Base-by-base conservation (phyloP, 805 yeast species). In the Tetrapisispora phaffii region DNA sequence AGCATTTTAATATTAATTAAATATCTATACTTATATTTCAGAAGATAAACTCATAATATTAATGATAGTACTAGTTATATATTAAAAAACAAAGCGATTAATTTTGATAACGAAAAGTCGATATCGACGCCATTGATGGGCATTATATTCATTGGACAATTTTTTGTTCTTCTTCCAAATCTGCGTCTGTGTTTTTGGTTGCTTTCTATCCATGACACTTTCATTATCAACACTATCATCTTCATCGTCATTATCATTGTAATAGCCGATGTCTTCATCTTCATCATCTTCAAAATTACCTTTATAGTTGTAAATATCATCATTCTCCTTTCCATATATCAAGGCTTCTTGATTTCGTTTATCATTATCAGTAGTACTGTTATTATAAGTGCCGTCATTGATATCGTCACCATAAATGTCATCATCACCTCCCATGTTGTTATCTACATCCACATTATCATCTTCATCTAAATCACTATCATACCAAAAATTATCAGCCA, bases 401-500 rank as follows among this genome's bases (percentile, higher is more conserved):
- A 72, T 79, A 16, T 47, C 46, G 20, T 68, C 70, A 46, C 71
- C 73, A 51, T 70, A 72, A 28, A 38, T 38, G 41, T 47, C 40
- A 21, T 71, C 79, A 16, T 47, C 45, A 22, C 68, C 70, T 45
- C 71, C 73, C 50, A 70, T 72, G 58, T 70, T 71, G 24, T 68
- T 66, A 37, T 66, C 72, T 35, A 75, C 78, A 34, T 76, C 83
- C 41, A 38, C 28, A 16, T 28, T 28, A 20, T 76, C 80, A 53
- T 79, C 85, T 47, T 79, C 85, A 38, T 77, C 85, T 35, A 81
- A 82, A 51, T 77, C 77, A 42, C 64, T 58, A 53, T 82, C 93
- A 60, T 82, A 83, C 93, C 93, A 85, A 54, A 85, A 85, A 58
- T 82, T 85, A 56, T 84, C 93, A 53, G 83, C 89, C 29, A 81